Conservation (phyloP, 768 basidiomycete species). For the Amanita subjunquillea region DNA sequence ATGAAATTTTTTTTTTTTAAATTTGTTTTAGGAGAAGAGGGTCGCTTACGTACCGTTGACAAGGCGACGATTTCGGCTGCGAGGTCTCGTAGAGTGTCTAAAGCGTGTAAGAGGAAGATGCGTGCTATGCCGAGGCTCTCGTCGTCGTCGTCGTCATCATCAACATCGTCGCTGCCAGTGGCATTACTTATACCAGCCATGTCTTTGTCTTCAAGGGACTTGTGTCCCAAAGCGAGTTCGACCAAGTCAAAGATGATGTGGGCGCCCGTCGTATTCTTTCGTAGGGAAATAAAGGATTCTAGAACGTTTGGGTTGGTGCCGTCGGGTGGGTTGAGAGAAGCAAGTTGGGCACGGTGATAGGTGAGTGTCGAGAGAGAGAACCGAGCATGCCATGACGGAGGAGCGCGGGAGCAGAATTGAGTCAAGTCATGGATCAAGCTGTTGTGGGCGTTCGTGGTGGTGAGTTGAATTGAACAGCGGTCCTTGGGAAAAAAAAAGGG, state of each 20-base stretch:
- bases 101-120: not conserved
- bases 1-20: not conserved
- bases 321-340: conserved; percentile 23
- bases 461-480: conserved; percentile 1
- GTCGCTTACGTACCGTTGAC: conserved; percentile 32
- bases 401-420: conserved; percentile 22
- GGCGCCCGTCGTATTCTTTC: conserved; percentile 39
- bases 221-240: conserved; percentile 26
- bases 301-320: conserved; percentile 24
- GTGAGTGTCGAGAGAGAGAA: too few relatives aligned
- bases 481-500: not conserved
- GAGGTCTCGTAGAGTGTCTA: conserved; percentile 24
- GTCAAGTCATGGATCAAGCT: conserved; percentile 27
- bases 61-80: conserved; percentile 42
- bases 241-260: conserved; percentile 41
- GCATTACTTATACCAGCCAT: too few relatives aligned
- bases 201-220: conserved; percentile 2
- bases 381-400: conserved; percentile 27
- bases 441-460: too few relatives aligned
- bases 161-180: not conserved
- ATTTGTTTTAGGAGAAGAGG: too few relatives aligned
- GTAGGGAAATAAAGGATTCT: conserved; percentile 34
- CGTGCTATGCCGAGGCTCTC: not conserved
- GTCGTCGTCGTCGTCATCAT: conserved; percentile 10
- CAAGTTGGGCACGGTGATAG: too few relatives aligned